phyloP scores from a whole-genome alignment of 2,329 filamentous ascomycete genomes.

The Tolypocladium album region DNA sequence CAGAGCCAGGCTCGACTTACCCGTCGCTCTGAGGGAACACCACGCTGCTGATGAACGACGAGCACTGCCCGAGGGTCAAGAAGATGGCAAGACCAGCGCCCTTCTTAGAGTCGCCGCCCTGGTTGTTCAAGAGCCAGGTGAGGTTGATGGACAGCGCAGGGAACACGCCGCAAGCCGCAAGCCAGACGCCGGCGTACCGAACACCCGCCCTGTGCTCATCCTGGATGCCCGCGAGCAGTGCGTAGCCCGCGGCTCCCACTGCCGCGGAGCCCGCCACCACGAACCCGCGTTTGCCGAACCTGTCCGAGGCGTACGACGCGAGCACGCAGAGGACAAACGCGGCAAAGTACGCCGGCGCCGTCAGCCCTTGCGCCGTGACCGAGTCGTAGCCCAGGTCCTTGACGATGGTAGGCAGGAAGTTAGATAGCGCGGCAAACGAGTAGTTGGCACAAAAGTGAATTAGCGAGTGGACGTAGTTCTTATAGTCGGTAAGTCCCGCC shows the following conservation, averaged over 20 bases:
- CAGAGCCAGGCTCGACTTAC: slow-evolving; percentile 5
- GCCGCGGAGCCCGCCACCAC: slow-evolving; percentile 15
- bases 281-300: slow-evolving; percentile 21
- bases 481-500: slow-evolving; percentile 22
- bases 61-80: slow-evolving; percentile 16
- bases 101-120: slow-evolving; percentile 16
- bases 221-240: slow-evolving; percentile 11
- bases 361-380: slow-evolving; percentile 27
- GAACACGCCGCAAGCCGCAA: slow-evolving; percentile 23
- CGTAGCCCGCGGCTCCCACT: slow-evolving; percentile 19
- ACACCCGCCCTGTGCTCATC: slow-evolving; percentile 7
- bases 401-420: slow-evolving; percentile 30
- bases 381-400: slow-evolving; percentile 26
- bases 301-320: slow-evolving; percentile 22
- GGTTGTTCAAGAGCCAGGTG: slow-evolving; percentile 20
- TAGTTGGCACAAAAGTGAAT: slow-evolving; percentile 29
- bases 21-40: slow-evolving; percentile 12
- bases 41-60: slow-evolving; percentile 16
- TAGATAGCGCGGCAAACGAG: slow-evolving; percentile 26
- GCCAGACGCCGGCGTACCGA: slow-evolving; percentile 25
- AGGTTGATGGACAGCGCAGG: slow-evolving; percentile 14
- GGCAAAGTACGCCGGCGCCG: slow-evolving; percentile 28
- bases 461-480: slow-evolving; percentile 20
- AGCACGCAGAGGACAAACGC: slow-evolving; percentile 23
- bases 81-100: slow-evolving; percentile 11